Evolutionary conservation across 2,329 filamentous ascomycete species (phyloP), one percentile per base, ranked within the genome.

Genomic region (Beauveria varroae): DNA sequence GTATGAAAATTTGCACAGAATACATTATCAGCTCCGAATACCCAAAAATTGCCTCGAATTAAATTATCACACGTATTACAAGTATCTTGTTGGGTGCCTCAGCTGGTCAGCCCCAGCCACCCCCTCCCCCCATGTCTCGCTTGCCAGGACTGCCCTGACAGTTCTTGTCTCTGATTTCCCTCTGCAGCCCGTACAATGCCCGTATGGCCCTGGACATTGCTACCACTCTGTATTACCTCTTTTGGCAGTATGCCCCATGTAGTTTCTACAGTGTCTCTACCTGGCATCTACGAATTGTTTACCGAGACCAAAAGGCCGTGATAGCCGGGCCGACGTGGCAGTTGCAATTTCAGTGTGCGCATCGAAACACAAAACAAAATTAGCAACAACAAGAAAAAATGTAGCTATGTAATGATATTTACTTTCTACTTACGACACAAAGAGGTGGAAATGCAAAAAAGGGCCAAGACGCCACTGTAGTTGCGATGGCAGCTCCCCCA

Each of bases 201-300:
- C 57, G 57, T 59, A 59, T 28, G 34, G 55, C 22, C 34, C 55
- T 34, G 34, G 28, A 49, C 55, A 58, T 57, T 58, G 55, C 40
- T 60, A 60, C 57, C 50, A 60, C 40, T 26, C 20, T 41, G 46
- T 7, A 22, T 53, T 54, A 30, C 57, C 50, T 34, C 40, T 53
- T 53, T 47, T 52, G 49, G 57, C 28, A 20, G 49, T 3, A 20
- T 16, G 14, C 5, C 9, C n/a, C 18, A 30, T 34, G 57, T 60
- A 60, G 49, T 47, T 60, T 53, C 49, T 53, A 60, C 57, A 60
- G 40, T 28, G 40, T 44, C 49, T 59, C 20, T 59, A 59, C 57
- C 14, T 59, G 37, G 49, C 47, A 40, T 51, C 57, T 59, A 59
- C 47, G 18, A 37, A 34, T 14, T 34, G 30, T 34, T 34, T 34